A percentile compares a stretch with the other conserved stretches of the same genome.
Evolutionary conservation across 2,329 filamentous ascomycete species (phyloP).

Genomic region (Pleoardoris graminearum): DNA sequence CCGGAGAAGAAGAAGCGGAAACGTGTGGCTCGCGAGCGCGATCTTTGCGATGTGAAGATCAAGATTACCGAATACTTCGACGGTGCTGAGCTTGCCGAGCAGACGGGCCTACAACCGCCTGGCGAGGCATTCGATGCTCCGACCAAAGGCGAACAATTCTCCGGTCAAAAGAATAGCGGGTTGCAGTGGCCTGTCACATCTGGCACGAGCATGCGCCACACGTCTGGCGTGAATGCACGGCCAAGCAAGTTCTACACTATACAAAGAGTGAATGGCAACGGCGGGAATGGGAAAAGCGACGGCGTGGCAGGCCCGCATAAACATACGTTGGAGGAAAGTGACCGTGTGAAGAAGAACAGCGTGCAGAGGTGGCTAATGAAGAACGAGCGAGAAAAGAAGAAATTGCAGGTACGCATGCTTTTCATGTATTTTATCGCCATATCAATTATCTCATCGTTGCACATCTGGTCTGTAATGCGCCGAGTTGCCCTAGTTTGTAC

Average conservation of each 20-base stretch:
- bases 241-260: conserved; percentile 63
- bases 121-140: conserved; percentile 6
- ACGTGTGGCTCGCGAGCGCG: conserved; percentile 71
- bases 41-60: conserved; percentile 85
- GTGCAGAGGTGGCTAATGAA: conserved; percentile 68
- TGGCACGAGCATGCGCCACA: conserved; percentile 17
- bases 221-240: conserved; percentile 10
- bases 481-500: too few species aligned
- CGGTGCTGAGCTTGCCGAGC: conserved; percentile 48
- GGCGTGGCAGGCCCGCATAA: conserved; percentile 73
- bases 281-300: conserved; percentile 71
- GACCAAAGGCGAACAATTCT: conserved; percentile 24
- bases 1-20: conserved; percentile 83
- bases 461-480: background rate
- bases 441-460: background rate
- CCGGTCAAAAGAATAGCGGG: conserved; percentile 20
- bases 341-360: conserved; percentile 80
- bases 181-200: conserved; percentile 31
- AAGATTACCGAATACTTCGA: conserved; percentile 81
- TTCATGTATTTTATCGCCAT: background rate
- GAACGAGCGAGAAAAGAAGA: conserved; percentile 68
- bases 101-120: conserved; percentile 35
- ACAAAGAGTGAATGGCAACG: conserved; percentile 76
- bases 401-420: conserved; percentile 44
- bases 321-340: conserved; percentile 72